phyloP scores from a whole-genome alignment of 805 yeast genomes.

The Blastobotrys parvus region DNA sequence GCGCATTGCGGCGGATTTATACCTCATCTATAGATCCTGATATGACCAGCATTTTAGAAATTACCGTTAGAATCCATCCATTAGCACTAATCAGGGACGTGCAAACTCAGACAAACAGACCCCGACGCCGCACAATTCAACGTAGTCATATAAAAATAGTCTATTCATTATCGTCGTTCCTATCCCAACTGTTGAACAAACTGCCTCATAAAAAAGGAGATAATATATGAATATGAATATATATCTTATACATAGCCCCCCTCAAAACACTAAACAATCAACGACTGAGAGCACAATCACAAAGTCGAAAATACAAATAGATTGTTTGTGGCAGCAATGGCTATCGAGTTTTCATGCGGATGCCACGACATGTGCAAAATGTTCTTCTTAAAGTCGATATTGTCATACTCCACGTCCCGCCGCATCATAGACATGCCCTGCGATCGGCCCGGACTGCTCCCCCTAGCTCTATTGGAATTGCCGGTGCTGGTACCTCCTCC shows the following conservation, averaged over 20 bases:
- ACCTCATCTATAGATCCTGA: too few species aligned
- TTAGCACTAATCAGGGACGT: too few species aligned
- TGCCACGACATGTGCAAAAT: slow-evolving; percentile 97
- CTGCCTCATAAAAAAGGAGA: background rate
- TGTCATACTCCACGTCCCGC: slow-evolving; percentile 62
- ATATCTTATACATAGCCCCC: too few species aligned
- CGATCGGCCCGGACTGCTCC: slow-evolving; percentile 10
- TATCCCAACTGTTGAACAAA: background rate
- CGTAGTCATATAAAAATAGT: too few species aligned
- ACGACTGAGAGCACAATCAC: too few species aligned
- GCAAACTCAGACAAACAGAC: too few species aligned
- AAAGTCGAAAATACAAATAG: slow-evolving; percentile 32
- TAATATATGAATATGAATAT: too few species aligned
- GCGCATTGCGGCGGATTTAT: too few species aligned
- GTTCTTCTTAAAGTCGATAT: slow-evolving; percentile 88
- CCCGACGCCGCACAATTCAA: too few species aligned
- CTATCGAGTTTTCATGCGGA: slow-evolving; percentile 92
- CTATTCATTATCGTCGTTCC: background rate
- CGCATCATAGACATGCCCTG: slow-evolving; percentile 38
- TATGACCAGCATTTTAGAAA: too few species aligned
- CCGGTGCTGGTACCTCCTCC: slow-evolving; percentile 31
- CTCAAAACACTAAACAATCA: too few species aligned
- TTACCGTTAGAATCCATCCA: too few species aligned
- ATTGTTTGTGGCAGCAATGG: slow-evolving; percentile 97
- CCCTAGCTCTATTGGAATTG: slow-evolving; percentile 6